Base-by-base conservation (phyloP, 192 early-diverging fungal genomes). In the Backusella psychrophila region DNA sequence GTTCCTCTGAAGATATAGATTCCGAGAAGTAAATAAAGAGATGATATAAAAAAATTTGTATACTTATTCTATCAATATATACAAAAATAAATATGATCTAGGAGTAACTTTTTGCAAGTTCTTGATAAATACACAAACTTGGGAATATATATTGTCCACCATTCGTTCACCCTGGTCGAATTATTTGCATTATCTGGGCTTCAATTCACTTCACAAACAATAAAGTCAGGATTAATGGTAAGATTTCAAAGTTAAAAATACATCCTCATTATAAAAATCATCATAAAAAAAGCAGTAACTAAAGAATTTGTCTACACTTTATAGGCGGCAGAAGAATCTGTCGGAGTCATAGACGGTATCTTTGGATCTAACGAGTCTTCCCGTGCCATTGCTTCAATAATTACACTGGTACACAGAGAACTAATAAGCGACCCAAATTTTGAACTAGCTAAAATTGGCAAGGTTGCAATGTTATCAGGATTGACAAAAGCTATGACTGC, bases 311-410 rank as follows among this genome's bases (percentile, higher is more conserved):
- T 11, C 53, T 29, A 23, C 4, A 33, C 52, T 83, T 19, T 42
- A 34, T 78, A 92, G 90, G 86, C 92, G 23, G 94, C 94, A 4
- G 94, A 96, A 69, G 95, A 97, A 81, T 92, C 90, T 35, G 95
- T 97, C 21, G 90, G 93, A 3, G 80, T 96, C 31, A 88, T 98
- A 52, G 97, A 98, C 84, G 96, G 94, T 6, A 78, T 99, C 6
- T 98, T 99, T 87, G 97, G 97, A n/a, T 91, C 93, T 6, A 98
- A 94, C 2, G 96, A 99, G 76, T 96, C 97, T 0, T 96, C 96
- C 23, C 88, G 92, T 26, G 94, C 95, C 17, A 81, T 96, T 36
- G 90, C 93, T 2, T 89, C 93, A 23, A 89, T 97, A 66, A 89
- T 97, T 36, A 82, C 90, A 36, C 82, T 97, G 69, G 90, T 94